A percentile compares a stretch with the other conserved stretches of the same genome.
phyloP scores from a whole-genome alignment of 306 rosid species.

The Arachis hypogaea region DNA sequence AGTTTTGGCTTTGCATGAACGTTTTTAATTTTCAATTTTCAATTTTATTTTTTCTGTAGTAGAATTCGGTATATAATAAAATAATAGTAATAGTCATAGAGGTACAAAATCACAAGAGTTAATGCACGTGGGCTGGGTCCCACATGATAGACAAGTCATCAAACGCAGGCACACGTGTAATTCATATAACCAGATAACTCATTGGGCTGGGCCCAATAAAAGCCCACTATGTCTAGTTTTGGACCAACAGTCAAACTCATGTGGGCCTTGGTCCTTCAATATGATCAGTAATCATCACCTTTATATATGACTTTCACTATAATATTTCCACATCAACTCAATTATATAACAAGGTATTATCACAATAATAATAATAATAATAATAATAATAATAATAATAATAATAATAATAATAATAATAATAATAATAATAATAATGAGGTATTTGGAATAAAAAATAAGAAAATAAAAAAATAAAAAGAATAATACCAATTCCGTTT shows the following conservation, averaged over 20 bases:
- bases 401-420: too few species aligned
- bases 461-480: too few species aligned
- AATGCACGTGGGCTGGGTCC: slow-evolving; percentile 43
- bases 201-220: slow-evolving; percentile 35
- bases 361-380: too few species aligned
- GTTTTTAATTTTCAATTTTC: not conserved
- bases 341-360: too few species aligned
- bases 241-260: slow-evolving; percentile 3
- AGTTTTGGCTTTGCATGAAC: too few species aligned
- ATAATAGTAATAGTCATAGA: not conserved
- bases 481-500: too few species aligned
- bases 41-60: not conserved
- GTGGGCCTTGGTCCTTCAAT: slow-evolving; percentile 35
- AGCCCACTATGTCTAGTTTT: slow-evolving; percentile 34
- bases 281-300: slow-evolving; percentile 1
- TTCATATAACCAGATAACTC: slow-evolving; percentile 3
- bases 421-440: too few species aligned
- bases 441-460: too few species aligned
- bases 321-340: too few species aligned
- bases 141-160: slow-evolving; percentile 6
- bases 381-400: too few species aligned
- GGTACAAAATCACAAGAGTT: not conserved
- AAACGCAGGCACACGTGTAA: slow-evolving; percentile 41
- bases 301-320: not conserved
- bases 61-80: not conserved